Conservation (phyloP, 768 basidiomycete species). For the Boletus huronensis region DNA sequence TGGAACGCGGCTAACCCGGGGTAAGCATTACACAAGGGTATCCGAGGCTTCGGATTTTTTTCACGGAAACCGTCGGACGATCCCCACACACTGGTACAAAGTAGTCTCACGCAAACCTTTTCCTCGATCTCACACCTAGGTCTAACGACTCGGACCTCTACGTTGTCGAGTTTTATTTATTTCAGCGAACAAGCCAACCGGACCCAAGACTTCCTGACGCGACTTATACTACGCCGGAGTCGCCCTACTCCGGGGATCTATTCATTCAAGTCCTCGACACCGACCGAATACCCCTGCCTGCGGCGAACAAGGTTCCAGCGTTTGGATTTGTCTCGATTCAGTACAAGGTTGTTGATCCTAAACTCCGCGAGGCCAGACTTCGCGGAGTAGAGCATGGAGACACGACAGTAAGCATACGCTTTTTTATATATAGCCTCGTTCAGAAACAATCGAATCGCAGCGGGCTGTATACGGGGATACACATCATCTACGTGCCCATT, state of each 20-base stretch:
- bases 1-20: neutral
- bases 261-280: neutral
- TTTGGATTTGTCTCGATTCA: neutral
- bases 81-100: neutral
- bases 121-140: neutral
- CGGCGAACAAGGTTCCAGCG: neutral
- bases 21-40: neutral
- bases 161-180: neutral
- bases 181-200: neutral
- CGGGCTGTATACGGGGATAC: neutral
- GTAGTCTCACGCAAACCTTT: constrained; percentile 4
- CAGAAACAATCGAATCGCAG: neutral
- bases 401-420: neutral
- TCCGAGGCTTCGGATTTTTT: neutral
- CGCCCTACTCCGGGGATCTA: neutral
- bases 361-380: constrained; percentile 25
- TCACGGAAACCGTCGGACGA: neutral
- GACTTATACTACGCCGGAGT: neutral
- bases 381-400: constrained; percentile 22
- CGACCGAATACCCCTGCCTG: neutral
- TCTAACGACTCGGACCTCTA: neutral
- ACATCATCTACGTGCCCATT: neutral
- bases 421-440: neutral
- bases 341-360: neutral
- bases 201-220: neutral